These are phyloP conservation scores for Metroxylon sagu DNA, from an alignment of 176 grass and related monocot species.

Conservation along the genomic window DNA sequence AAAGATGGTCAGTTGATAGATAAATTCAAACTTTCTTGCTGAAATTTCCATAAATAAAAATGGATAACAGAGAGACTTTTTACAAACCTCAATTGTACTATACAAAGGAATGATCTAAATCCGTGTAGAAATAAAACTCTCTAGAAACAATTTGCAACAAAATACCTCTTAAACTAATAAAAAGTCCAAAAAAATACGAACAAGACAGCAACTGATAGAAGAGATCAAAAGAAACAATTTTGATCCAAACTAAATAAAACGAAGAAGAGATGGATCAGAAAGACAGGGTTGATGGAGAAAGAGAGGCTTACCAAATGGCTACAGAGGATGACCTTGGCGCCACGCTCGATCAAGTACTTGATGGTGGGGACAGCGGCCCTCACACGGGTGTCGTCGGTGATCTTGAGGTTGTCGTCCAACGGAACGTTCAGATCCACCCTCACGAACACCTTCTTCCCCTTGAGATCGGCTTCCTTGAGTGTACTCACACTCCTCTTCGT, in stretches of 20 bases:
- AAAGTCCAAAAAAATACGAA: no score
- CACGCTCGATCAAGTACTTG: slow-evolving; percentile 72
- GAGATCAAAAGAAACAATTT: neutral
- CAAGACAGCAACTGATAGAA: neutral
- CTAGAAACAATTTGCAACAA: no score
- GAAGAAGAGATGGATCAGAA: no score
- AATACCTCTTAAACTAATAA: neutral
- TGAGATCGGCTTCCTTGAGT: slow-evolving; percentile 67
- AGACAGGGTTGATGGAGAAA: no score
- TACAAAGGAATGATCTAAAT: no score
- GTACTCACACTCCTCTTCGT: slow-evolving; percentile 79
- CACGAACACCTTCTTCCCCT: slow-evolving; percentile 84
- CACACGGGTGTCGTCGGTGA: slow-evolving; percentile 93
- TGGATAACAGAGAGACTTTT: no score
- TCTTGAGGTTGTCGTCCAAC: slow-evolving; percentile 76
- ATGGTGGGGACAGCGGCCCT: slow-evolving; percentile 77
- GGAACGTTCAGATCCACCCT: slow-evolving; percentile 94
- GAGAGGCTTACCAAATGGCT: slow-evolving; percentile 63
- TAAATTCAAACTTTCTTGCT: no score
- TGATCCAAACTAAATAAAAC: no score
- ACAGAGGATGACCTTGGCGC: slow-evolving; percentile 76
- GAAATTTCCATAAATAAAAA: no score
- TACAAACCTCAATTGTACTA: no score
- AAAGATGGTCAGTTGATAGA: no score
- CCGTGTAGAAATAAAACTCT: no score